Conservation (phyloP, 2,329 filamentous ascomycete genomes). For the Penicillium brevicompactum region DNA sequence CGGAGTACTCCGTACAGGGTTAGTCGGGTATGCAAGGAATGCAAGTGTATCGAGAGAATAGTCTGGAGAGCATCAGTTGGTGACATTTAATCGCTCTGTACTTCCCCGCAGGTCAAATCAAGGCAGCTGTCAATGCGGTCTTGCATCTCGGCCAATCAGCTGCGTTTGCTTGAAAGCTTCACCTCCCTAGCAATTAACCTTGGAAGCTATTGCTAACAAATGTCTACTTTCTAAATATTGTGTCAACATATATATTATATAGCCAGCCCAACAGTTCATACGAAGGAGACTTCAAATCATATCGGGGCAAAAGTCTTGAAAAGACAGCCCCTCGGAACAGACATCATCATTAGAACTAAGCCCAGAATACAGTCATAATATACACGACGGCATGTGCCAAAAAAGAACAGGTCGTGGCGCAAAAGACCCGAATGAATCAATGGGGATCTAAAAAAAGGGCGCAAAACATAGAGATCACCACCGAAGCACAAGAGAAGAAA, state of each 20-base stretch:
- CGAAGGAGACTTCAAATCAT: background rate
- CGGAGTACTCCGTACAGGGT: background rate
- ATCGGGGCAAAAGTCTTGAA: constrained; percentile 8
- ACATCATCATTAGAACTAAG: constrained; percentile 29
- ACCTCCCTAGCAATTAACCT: background rate
- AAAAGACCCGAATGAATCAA: constrained; percentile 11
- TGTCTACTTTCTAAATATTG: too few relatives aligned
- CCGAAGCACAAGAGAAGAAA: background rate
- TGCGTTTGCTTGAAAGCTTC: background rate
- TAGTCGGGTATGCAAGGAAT: too few relatives aligned
- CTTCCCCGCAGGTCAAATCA: constrained; percentile 9
- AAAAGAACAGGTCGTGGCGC: constrained; percentile 10
- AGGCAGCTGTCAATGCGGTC: constrained; percentile 9
- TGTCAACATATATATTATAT: too few relatives aligned
- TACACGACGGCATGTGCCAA: constrained; percentile 22
- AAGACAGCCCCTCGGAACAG: constrained; percentile 16
- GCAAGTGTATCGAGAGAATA: background rate
- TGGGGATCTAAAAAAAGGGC: constrained; percentile 5
- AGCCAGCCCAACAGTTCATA: too few relatives aligned
- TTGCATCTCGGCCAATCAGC: background rate
- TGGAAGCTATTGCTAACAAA: too few relatives aligned
- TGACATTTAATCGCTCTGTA: constrained; percentile 2
- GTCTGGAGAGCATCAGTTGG: background rate
- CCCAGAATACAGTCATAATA: constrained; percentile 26
- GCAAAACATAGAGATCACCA: constrained; percentile 9